Conservation (phyloP, 495 filamentous ascomycete genomes). For the Penicillium flavigenum region DNA sequence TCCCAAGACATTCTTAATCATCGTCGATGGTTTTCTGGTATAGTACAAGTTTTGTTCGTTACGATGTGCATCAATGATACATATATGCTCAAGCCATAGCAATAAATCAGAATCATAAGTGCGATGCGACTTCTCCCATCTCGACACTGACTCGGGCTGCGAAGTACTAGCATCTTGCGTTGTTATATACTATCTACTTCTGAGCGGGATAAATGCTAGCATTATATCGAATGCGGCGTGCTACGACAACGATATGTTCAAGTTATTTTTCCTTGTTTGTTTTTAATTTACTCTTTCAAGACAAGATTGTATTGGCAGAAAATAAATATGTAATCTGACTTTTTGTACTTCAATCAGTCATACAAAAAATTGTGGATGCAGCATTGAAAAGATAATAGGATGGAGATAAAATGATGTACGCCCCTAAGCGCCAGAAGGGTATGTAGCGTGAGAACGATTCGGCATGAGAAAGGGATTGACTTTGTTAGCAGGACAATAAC, state of each 20-base stretch:
- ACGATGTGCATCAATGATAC: too few species aligned
- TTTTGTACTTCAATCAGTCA: slow-evolving; percentile 30
- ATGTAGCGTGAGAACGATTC: slow-evolving; percentile 14
- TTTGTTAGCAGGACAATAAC: neutral
- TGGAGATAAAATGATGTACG: slow-evolving; percentile 5
- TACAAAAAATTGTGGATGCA: slow-evolving; percentile 21
- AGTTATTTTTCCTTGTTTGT: neutral
- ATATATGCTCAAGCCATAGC: too few species aligned
- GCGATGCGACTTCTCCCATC: too few species aligned
- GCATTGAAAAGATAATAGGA: slow-evolving; percentile 9
- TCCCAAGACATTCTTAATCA: too few species aligned
- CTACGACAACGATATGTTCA: neutral
- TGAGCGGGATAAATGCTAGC: neutral
- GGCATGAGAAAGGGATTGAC: neutral
- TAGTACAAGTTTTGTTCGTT: too few species aligned
- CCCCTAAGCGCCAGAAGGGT: slow-evolving; percentile 22
- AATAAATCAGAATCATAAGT: too few species aligned
- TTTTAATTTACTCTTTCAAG: too few species aligned
- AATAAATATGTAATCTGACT: slow-evolving; percentile 16
- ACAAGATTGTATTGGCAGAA: neutral
- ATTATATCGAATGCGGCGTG: neutral
- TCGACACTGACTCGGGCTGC: too few species aligned
- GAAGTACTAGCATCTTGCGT: neutral
- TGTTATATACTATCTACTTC: neutral
- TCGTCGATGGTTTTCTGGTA: too few species aligned